phyloP scores from a whole-genome alignment of 2,329 filamentous ascomycete species.

The Apiospora hydei region DNA sequence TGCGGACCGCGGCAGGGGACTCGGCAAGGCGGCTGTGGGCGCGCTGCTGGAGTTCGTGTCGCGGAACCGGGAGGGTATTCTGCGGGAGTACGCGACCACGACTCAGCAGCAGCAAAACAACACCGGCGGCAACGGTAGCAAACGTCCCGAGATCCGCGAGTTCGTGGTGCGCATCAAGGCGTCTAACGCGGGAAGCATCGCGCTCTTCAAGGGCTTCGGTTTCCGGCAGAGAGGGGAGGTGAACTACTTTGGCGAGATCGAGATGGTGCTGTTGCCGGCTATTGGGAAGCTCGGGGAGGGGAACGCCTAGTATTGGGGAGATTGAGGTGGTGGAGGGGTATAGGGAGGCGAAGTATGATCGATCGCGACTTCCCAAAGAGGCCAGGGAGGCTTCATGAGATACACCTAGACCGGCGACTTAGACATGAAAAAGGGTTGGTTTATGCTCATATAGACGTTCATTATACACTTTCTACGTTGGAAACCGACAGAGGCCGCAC shows the following conservation, averaged over 20 bases:
- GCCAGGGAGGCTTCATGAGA: not conserved
- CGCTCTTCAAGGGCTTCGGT: slow-evolving; percentile 59
- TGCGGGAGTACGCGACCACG: slow-evolving; percentile 58
- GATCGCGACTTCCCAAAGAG: slow-evolving; percentile 15
- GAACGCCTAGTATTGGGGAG: not conserved
- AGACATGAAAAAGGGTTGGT: not conserved
- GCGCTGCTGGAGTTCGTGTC: slow-evolving; percentile 75
- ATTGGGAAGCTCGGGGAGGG: not conserved
- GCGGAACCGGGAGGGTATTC: slow-evolving; percentile 58
- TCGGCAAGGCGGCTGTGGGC: slow-evolving; percentile 58
- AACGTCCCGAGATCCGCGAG: slow-evolving; percentile 48
- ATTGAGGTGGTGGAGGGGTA: slow-evolving; percentile 5
- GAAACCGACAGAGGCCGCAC: not conserved
- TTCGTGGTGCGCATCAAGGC: slow-evolving; percentile 67
- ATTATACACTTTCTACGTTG: not conserved
- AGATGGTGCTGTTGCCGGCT: slow-evolving; percentile 43
- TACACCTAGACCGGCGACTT: not conserved
- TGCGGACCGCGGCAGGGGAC: slow-evolving; percentile 34
- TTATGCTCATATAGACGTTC: not conserved
- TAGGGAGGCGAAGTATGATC: slow-evolving; percentile 29
- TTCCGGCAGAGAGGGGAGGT: slow-evolving; percentile 59
- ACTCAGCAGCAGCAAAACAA: too few relatives aligned
- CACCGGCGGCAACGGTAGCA: too few relatives aligned
- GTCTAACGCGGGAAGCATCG: slow-evolving; percentile 58
- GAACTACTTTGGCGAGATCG: slow-evolving; percentile 69